These are phyloP conservation scores for Hagleromyces aurorensis DNA, from an alignment of 805 yeast genomes.

Conservation along the genomic window DNA sequence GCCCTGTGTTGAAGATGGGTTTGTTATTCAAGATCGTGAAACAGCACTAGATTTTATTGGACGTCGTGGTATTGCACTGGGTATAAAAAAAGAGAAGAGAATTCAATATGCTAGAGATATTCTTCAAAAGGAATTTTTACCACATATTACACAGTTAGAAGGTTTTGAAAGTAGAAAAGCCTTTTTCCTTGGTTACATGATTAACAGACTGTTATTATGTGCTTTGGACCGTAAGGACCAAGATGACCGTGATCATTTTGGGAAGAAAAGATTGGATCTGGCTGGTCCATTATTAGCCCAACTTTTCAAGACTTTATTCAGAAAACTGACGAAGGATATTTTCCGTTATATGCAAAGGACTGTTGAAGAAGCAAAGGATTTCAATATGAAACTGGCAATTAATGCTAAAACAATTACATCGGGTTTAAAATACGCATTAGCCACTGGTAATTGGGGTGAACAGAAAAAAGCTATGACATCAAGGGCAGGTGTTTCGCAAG, in stretches of 20 bases:
- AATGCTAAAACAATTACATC: conserved; percentile 95
- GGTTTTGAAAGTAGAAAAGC: conserved; percentile 97
- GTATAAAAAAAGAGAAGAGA: conserved; percentile 96
- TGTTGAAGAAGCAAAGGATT: conserved; percentile 95
- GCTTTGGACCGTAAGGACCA: conserved; percentile 96
- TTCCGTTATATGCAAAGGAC: conserved; percentile 98
- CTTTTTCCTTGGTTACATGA: conserved; percentile 95
- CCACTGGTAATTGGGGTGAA: conserved; percentile 99
- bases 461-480: conserved; percentile 99
- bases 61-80: conserved; percentile 94
- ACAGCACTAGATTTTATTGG: conserved; percentile 97
- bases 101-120: conserved; percentile 96
- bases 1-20: conserved; percentile 99
- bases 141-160: conserved; percentile 94
- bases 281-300: conserved; percentile 97
- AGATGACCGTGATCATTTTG: conserved; percentile 99
- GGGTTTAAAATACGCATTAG: conserved; percentile 93
- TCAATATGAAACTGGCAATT: conserved; percentile 92
- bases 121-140: conserved; percentile 89
- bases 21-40: conserved; percentile 95
- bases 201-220: conserved; percentile 86
- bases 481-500: conserved; percentile 99
- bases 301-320: conserved; percentile 87
- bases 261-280: conserved; percentile 94
- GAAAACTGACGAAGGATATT: conserved; percentile 91